Base-by-base conservation (phyloP, 805 yeast genomes). In the Yarrowia sp. region DNA sequence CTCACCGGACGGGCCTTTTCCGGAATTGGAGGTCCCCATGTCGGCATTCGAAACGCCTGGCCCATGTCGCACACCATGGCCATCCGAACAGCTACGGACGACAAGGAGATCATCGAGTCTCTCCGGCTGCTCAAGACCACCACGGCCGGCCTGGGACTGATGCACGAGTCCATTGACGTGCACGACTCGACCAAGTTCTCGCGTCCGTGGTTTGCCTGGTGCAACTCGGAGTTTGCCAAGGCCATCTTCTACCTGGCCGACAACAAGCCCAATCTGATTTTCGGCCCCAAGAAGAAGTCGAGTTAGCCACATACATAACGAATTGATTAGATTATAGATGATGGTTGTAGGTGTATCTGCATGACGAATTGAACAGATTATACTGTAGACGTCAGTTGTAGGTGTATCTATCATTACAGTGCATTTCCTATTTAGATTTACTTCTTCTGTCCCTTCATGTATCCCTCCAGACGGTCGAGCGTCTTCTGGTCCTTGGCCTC, bases 171-270 rank as follows among this genome's bases (percentile, higher is more conserved):
- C 63, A 83, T 90, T 3, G 75, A 87, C 63, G 96, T 90, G 9
- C 58, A 63, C n/a, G 60, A 49, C n/a, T 76, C 76, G 1, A 22
- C 63, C 63, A 24, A 66, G 22, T 91, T 73, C 70, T 88, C 96
- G 0, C 76, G 97, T 64, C 82, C 94, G 2, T 90, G 97, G 97
- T 91, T 91, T 76, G 87, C 96, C 5, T 90, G 97, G 97, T 88
- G 96, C 67, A 90, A 90, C 70, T 84, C 96, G 0, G 97, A 91
- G 73, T 89, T 90, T 74, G 97, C 91, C 19, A 88, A 88, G 72
- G 86, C 96, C 0, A 85, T 90, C n/a, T 71, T 90, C 47, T 86
- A 89, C 68, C 74, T 90, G 64, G 91, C 93, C 1, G 74, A 79
- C 63, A 76, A 87, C 58, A 88, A 87, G 69, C 96, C 96, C 0